Conservation (phyloP, 257 asterid species). For the Echites panduratus region DNA sequence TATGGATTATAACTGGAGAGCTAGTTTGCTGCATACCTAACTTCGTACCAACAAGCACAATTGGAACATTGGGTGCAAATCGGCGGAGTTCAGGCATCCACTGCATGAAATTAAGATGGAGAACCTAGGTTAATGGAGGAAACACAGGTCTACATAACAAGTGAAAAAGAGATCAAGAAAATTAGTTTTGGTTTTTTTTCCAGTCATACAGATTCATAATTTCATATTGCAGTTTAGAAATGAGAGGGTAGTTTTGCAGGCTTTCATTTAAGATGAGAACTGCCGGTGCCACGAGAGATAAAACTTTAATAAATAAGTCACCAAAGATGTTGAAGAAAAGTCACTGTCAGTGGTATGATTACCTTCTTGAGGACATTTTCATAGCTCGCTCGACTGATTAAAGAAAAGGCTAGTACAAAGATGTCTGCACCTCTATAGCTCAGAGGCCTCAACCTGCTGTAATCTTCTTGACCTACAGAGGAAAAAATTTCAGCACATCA, state of each 20-base stretch:
- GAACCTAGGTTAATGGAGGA: neutral
- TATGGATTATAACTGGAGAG: neutral
- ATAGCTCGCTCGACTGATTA: constrained; percentile 91
- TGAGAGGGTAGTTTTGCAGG: neutral
- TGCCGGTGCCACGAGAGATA: neutral
- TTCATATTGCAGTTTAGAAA: neutral
- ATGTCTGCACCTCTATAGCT: constrained; percentile 95
- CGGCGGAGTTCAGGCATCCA: constrained; percentile 99
- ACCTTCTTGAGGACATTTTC: constrained; percentile 96
- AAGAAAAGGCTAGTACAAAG: constrained; percentile 84
- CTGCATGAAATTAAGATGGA: constrained; percentile 42
- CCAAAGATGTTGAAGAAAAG: constrained; percentile 5
- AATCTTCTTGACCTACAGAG: constrained; percentile 80
- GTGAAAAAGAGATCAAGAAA: neutral
- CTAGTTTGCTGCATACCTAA: constrained; percentile 42
- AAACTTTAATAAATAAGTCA: neutral
- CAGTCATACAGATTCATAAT: neutral
- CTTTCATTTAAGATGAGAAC: constrained; percentile 14
- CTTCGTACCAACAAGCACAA: constrained; percentile 92
- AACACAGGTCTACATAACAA: neutral
- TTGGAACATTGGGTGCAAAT: constrained; percentile 93
- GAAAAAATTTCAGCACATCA: constrained; percentile 12
- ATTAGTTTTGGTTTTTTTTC: neutral
- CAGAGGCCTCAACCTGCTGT: constrained; percentile 93
- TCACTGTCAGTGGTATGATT: neutral